A percentile compares a stretch with the other conserved stretches of the same genome.
These are phyloP conservation scores for Sphagnum tenellum DNA, from an alignment of 225 moss, liverwort and hornwort species.

Conservation along the genomic window DNA sequence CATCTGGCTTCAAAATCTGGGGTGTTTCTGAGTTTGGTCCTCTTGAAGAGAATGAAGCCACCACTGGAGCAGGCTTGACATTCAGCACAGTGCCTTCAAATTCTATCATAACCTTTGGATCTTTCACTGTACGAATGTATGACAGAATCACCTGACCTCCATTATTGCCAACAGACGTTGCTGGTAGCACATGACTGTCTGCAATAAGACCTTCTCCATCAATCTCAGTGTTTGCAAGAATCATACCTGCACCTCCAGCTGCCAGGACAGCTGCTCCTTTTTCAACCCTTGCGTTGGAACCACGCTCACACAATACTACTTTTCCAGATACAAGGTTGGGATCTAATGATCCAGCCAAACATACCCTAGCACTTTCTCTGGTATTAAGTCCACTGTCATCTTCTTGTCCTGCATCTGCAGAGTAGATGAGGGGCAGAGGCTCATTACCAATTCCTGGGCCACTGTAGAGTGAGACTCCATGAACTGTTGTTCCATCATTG, in stretches of 20 bases:
- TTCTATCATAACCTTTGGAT: constrained; percentile 29
- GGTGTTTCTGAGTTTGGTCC: constrained; percentile 75
- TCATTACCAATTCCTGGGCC: constrained; percentile 44
- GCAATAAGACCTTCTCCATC: constrained; percentile 89
- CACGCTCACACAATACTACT: constrained; percentile 80
- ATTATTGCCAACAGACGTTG: constrained; percentile 52
- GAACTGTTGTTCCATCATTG: constrained; percentile 33
- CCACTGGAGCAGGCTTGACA: constrained; percentile 54
- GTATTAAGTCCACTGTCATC: constrained; percentile 15
- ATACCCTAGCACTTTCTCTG: constrained; percentile 40
- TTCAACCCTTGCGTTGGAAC: constrained; percentile 70
- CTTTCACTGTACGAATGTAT: constrained; percentile 22
- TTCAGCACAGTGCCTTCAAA: constrained; percentile 73
- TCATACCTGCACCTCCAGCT: constrained; percentile 74
- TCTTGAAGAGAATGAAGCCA: constrained; percentile 81
- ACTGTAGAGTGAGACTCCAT: constrained; percentile 77
- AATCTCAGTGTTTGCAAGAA: constrained; percentile 62
- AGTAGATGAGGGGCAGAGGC: constrained; percentile 52
- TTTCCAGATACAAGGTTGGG: constrained; percentile 63
- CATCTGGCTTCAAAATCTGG: constrained; percentile 76
- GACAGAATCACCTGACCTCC: constrained; percentile 50
- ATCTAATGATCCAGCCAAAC: constrained; percentile 63
- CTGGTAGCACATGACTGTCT: constrained; percentile 78
- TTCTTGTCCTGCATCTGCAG: constrained; percentile 37
- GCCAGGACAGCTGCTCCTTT: constrained; percentile 59